phyloP scores from a whole-genome alignment of 495 filamentous ascomycete genomes.

The Podospora pseudocomata region DNA sequence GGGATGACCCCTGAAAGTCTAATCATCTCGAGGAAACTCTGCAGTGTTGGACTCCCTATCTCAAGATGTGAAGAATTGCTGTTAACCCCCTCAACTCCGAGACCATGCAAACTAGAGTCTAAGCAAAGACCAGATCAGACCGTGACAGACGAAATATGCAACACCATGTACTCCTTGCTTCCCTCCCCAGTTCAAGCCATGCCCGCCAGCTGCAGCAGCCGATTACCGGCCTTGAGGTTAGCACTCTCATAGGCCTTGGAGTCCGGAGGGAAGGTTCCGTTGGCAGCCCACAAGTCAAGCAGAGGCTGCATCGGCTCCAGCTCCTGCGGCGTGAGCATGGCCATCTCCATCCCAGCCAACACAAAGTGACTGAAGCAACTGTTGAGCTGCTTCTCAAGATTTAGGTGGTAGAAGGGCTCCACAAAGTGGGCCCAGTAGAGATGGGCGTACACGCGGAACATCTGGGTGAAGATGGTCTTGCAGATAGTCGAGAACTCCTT shows the following conservation, averaged over 20 bases:
- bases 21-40: no score
- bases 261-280: slow-evolving; percentile 75
- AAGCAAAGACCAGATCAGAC: neutral
- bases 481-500: slow-evolving; percentile 79
- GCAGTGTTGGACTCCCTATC: neutral
- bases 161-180: neutral
- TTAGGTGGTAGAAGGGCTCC: slow-evolving; percentile 79
- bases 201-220: slow-evolving; percentile 43
- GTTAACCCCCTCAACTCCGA: slow-evolving; percentile 13
- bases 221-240: slow-evolving; percentile 46
- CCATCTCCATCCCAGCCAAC: slow-evolving; percentile 78
- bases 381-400: slow-evolving; percentile 81
- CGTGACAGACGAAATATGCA: neutral
- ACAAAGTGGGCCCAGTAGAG: slow-evolving; percentile 81
- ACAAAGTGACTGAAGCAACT: slow-evolving; percentile 94
- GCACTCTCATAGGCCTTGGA: slow-evolving; percentile 56
- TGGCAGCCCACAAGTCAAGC: slow-evolving; percentile 83
- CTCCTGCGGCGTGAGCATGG: slow-evolving; percentile 76
- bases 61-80: neutral
- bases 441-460: slow-evolving; percentile 95
- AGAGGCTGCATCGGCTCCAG: slow-evolving; percentile 91
- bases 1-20: neutral
- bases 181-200: slow-evolving; percentile 9
- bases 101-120: slow-evolving; percentile 11
- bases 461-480: slow-evolving; percentile 89